Evolutionary conservation across 345 rosid species (phyloP), one percentile per base, ranked within the genome.

Genomic region (Boechera stricta): DNA sequence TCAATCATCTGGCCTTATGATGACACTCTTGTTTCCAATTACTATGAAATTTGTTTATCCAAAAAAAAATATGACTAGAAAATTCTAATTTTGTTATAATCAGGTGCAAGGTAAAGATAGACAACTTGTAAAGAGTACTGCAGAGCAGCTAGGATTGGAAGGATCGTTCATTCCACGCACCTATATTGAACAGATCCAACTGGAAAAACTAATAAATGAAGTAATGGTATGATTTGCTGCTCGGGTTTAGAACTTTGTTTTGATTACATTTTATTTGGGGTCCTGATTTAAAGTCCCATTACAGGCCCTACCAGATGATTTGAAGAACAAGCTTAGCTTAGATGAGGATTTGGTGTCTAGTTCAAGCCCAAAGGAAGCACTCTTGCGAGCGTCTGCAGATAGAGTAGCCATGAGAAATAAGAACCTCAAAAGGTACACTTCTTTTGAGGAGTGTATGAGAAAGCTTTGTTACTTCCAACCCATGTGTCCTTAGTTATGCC

Each of bases 101-200:
- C 78, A 96, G 99, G 99, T 96, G 68, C 99, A 96, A 89, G 99
- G 99, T 81, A 90, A 83, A 85, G 99, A 96, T 69, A 88, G 98
- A 42, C 64, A 76, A 69, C 75, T 66, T 41, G 93, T 96, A 64
- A 83, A 79, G 83, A 51, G 55, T 71, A 85, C 85, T 76, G 96
- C 98, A 28, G 86, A 87, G 81, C 87, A 84, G 85, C 91, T 90
- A 49, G 94, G 89, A 48, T 66, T 92, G 85, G 94, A 90, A 82
- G 96, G 94, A 28, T 90, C 96, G 12, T 92, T 80, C 78, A 77
- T 84, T 80, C 87, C 98, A 28, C 94, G 96, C 7, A 90, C 98
- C 49, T 92, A 92, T 72, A 92, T 92, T 47, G 98, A 92, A 78
- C 96, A 90, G 79, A 92, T 92, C 76, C 98, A 92, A 76, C 77